A percentile compares a stretch with the other conserved stretches of the same genome.
Evolutionary conservation across 164 flowering plant genomes (phyloP).

Genomic region (Magnolia sinica): DNA sequence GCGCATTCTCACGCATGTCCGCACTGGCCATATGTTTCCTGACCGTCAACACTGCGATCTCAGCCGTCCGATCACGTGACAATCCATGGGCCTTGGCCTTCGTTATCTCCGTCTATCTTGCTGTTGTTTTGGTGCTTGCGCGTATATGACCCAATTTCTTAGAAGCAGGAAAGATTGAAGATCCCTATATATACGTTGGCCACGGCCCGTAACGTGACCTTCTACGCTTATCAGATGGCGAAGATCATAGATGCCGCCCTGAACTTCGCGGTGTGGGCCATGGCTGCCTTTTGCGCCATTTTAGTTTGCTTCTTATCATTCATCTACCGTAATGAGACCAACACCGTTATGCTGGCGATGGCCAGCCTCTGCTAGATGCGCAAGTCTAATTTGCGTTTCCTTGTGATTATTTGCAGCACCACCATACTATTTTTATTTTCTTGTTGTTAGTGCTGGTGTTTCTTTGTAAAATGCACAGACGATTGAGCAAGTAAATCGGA

Average conservation of each 20-base stretch:
- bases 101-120: constrained; percentile 1
- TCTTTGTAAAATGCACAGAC: too few species aligned
- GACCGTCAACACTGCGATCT: neutral
- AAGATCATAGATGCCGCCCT: neutral
- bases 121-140: neutral
- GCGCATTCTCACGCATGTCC: neutral
- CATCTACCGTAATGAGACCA: too few species aligned
- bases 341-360: too few species aligned
- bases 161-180: neutral
- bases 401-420: too few species aligned
- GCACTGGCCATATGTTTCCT: neutral
- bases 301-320: too few species aligned
- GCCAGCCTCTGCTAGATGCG: too few species aligned
- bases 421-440: too few species aligned
- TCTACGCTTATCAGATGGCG: neutral
- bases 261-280: neutral
- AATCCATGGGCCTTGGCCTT: neutral
- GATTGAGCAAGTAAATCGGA: too few species aligned
- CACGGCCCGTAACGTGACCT: neutral
- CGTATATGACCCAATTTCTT: neutral
- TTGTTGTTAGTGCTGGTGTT: too few species aligned
- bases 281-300: neutral
- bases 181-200: neutral
- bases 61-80: neutral
- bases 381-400: too few species aligned